Evolutionary conservation across 139 green algal species (phyloP).

Genomic region (Tetraselmis chui): DNA sequence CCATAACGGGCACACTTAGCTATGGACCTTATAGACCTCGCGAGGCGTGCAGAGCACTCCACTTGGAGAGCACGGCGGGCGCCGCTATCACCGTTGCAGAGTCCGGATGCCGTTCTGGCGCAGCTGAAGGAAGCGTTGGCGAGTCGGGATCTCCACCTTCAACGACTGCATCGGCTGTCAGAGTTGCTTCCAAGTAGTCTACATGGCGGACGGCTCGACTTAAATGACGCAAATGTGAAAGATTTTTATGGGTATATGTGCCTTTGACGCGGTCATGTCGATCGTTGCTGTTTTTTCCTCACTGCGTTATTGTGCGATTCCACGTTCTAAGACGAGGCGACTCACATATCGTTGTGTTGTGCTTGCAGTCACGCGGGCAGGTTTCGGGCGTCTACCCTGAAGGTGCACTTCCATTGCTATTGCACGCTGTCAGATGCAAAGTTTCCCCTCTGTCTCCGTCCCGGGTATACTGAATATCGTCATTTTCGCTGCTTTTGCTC

Average conservation of each 20-base stretch:
- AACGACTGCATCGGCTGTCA: neutral
- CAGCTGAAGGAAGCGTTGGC: neutral
- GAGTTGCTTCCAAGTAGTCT: neutral
- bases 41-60: neutral
- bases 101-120: neutral
- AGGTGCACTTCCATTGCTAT: too few relatives aligned
- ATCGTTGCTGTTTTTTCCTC: too few relatives aligned
- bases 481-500: too few relatives aligned
- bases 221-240: neutral
- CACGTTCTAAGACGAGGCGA: neutral
- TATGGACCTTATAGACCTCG: neutral
- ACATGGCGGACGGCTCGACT: neutral
- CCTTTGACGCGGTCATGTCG: neutral
- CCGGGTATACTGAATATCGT: too few relatives aligned
- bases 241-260: neutral
- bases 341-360: neutral
- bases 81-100: neutral
- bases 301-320: neutral
- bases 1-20: too few relatives aligned
- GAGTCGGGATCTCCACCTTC: neutral
- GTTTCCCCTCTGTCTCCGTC: too few relatives aligned
- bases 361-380: neutral
- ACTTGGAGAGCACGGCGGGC: neutral
- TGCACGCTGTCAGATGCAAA: too few relatives aligned
- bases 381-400: neutral